Percentiles rank a stretch among this genome's conserved stretches.
These are phyloP conservation scores for Arabidopsis hybrid DNA, from an alignment of 441 rosid species.

Conservation along the genomic window DNA sequence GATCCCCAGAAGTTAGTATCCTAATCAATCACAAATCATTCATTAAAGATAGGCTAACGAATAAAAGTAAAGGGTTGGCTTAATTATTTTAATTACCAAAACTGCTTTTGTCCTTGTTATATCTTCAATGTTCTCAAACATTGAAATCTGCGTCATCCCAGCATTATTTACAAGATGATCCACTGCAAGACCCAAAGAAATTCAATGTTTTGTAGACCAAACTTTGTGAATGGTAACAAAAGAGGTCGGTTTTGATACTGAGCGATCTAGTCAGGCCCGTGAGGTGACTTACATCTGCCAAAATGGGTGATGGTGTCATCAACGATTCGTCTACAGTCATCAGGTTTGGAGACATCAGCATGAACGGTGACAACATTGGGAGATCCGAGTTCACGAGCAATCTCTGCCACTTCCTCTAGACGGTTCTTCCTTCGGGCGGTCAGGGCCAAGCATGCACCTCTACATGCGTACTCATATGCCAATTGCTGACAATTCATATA, in stretches of 20 bases:
- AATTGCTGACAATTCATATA: conserved; percentile 47
- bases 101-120: conserved; percentile 48
- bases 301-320: conserved; percentile 58
- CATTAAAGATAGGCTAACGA: no score
- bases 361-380: conserved; percentile 56
- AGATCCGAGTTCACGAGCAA: conserved; percentile 59
- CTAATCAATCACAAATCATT: conserved; percentile 37
- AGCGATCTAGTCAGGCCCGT: not conserved
- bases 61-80: no score
- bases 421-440: conserved; percentile 52
- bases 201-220: not conserved
- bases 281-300: conserved; percentile 55
- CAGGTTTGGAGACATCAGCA: conserved; percentile 59
- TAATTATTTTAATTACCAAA: conserved; percentile 48
- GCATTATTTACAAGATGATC: conserved; percentile 84
- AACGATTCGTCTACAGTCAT: conserved; percentile 60
- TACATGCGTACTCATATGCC: conserved; percentile 69
- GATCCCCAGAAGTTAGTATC: conserved; percentile 83
- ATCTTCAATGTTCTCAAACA: conserved; percentile 59
- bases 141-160: conserved; percentile 52
- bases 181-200: conserved; percentile 51
- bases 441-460: conserved; percentile 70
- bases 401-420: conserved; percentile 57
- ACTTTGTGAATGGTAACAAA: not conserved
- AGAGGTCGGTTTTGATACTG: not conserved